Conservation (phyloP, 1,139 yeast genomes). For the Geotrichum cucujoidarum region DNA sequence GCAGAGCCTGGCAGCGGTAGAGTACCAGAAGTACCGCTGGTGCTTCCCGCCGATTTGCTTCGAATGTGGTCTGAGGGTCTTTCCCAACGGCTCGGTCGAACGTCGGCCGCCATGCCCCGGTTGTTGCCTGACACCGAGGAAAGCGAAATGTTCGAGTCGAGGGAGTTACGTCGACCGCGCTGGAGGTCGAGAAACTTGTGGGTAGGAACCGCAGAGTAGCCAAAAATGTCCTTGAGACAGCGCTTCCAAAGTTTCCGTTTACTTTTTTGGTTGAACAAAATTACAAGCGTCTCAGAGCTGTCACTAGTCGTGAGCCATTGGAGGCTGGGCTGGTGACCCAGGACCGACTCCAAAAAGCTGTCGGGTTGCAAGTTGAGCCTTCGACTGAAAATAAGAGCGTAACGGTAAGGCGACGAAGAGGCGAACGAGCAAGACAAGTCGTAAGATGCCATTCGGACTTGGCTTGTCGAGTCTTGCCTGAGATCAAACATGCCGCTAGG, state of each 20-base stretch:
- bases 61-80: neutral
- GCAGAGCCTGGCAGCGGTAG: neutral
- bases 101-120: neutral
- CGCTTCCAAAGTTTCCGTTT: slow-evolving; percentile 19
- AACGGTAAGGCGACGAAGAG: slow-evolving; percentile 13
- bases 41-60: neutral
- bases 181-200: neutral
- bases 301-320: slow-evolving; percentile 13
- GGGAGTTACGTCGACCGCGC: neutral
- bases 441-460: slow-evolving; percentile 14
- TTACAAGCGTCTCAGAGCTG: slow-evolving; percentile 1
- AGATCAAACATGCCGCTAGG: slow-evolving; percentile 5
- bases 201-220: neutral
- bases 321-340: slow-evolving; percentile 1
- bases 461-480: neutral
- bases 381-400: slow-evolving; percentile 16
- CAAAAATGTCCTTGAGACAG: slow-evolving; percentile 11
- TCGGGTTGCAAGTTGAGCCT: neutral
- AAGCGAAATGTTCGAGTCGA: no score
- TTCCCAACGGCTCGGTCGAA: neutral
- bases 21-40: neutral
- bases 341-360: slow-evolving; percentile 8
- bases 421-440: slow-evolving; percentile 17
- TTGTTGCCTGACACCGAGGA: neutral
- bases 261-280: slow-evolving; percentile 17